These are phyloP conservation scores for Hypoxylon sp. DNA, from an alignment of 2,329 filamentous ascomycete genomes.

Conservation along the genomic window DNA sequence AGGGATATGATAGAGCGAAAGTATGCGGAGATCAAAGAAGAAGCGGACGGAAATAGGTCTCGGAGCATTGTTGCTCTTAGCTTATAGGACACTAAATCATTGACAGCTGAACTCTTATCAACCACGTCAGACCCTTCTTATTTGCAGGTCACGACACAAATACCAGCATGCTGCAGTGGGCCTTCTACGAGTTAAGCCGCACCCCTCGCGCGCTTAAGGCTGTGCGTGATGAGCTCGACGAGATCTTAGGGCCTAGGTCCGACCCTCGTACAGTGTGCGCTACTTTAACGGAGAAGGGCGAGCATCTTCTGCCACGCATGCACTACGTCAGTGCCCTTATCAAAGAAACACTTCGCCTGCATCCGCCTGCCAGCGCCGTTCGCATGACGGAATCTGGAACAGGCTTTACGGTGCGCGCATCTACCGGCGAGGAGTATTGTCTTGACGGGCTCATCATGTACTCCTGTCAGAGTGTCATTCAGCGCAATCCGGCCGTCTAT, in stretches of 20 bases:
- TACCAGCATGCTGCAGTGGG: conserved; percentile 53
- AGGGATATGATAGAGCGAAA: conserved; percentile 46
- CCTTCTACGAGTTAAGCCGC: conserved; percentile 53
- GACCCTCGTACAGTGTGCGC: conserved; percentile 45
- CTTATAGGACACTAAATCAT: conserved; percentile 46
- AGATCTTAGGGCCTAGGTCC: conserved; percentile 50
- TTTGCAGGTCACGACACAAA: conserved; percentile 59
- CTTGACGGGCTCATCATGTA: conserved; percentile 55
- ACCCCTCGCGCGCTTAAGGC: conserved; percentile 49
- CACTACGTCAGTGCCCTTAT: conserved; percentile 54
- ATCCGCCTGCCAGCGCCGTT: conserved; percentile 52
- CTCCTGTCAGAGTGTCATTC: conserved; percentile 51
- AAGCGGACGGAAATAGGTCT: conserved; percentile 30
- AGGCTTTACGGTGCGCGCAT: conserved; percentile 48
- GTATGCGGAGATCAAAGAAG: conserved; percentile 37
- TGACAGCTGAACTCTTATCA: conserved; percentile 48
- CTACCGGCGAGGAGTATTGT: conserved; percentile 47
- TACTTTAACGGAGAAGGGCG: conserved; percentile 46
- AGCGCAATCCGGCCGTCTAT: conserved; percentile 52
- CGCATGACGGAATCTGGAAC: conserved; percentile 47
- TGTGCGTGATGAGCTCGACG: conserved; percentile 54
- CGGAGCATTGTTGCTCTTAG: conserved; percentile 53
- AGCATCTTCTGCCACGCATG: conserved; percentile 52
- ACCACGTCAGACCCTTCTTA: conserved; percentile 54
- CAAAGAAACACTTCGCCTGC: conserved; percentile 54